Base-by-base conservation (phyloP, 192 early-diverging fungal genomes). In the Podila minutissima region DNA sequence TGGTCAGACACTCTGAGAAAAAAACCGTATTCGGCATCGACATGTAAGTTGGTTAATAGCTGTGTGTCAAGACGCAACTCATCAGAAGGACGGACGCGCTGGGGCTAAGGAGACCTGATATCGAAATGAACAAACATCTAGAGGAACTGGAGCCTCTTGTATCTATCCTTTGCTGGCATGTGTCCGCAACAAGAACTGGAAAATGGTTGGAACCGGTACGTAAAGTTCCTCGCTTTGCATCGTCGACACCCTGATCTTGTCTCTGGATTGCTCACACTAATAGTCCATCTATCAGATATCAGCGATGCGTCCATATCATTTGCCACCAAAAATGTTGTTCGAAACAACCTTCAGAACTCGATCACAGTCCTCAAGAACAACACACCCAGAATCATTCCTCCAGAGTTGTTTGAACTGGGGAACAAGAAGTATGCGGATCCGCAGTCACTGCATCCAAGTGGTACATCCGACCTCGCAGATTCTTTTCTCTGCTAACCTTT, bases 151-250 rank as follows among this genome's bases (percentile, higher is more conserved):
- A 0, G 93, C 96, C 0, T 96, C 95, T 6, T 96, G 95, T 62
- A 96, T 98, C 8, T 98, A 98, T 74, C 95, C 96, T 4, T 82
- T 98, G 17, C 75, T 98, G 15, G 95, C 91, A 12, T 91, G 90
- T 58, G 72, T 75, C 0, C 63, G 74, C 0, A 87, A 96, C 62
- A 58, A 72, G 41, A 68, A 70, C n/a, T 93, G 93, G 89, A 33
- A 53, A 37, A 94, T 97, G 75, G 62, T 95, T 1, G 95, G 86
- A 9, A 92, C 94, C 32, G 92, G 92, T 90, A 85, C 20, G 20
- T 53, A 67, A 69, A 19, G 19, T 29, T 1, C 33, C 33, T 31
- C 60, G 13, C n/a, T 69, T 49, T 22, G 22, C 3, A 32, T 8
- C 22, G 20, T 61, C 48, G 38, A 29, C 67, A 20, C 33, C 41